Percentiles rank a stretch among this genome's conserved stretches.
These are phyloP conservation scores for Gracilaria caudata DNA, from an alignment of 23 red algal species.

Conservation along the genomic window DNA sequence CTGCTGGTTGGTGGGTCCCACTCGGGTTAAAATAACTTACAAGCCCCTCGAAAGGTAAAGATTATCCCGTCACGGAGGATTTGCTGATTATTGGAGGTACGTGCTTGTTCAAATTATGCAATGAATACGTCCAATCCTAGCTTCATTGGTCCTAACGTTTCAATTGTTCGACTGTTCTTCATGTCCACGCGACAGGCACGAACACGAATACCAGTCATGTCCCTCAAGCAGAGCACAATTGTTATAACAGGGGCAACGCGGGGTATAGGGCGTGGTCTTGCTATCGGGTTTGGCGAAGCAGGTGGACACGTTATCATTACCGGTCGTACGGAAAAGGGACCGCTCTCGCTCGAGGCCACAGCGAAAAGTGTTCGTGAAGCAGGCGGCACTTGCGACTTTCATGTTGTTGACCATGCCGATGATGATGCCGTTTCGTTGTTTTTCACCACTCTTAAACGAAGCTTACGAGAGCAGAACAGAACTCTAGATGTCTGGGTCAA, in stretches of 20 bases:
- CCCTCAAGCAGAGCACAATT: conserved; percentile 47
- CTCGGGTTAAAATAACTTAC: too few relatives aligned
- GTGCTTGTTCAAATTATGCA: background rate
- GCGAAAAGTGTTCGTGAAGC: conserved; percentile 37
- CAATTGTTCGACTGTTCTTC: background rate
- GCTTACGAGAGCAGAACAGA: conserved; percentile 1
- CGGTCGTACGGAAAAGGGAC: conserved; percentile 29
- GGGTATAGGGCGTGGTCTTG: conserved; percentile 79
- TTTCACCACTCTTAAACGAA: background rate
- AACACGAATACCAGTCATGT: background rate
- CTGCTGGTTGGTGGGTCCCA: too few relatives aligned
- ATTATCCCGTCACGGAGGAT: background rate
- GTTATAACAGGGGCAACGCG: conserved; percentile 80
- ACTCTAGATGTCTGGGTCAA: conserved; percentile 77
- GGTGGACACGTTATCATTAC: conserved; percentile 74
- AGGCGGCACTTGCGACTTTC: conserved; percentile 59
- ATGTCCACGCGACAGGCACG: background rate
- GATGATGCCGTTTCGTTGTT: conserved; percentile 50
- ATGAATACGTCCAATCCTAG: background rate
- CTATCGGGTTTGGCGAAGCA: conserved; percentile 68
- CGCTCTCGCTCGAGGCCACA: conserved; percentile 26
- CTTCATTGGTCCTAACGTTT: background rate
- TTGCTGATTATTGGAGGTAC: background rate
- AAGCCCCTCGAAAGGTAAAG: background rate
- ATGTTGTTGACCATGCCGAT: conserved; percentile 56